Conservation (phyloP, 345 rosid species). For the Laguncularia racemosa region DNA sequence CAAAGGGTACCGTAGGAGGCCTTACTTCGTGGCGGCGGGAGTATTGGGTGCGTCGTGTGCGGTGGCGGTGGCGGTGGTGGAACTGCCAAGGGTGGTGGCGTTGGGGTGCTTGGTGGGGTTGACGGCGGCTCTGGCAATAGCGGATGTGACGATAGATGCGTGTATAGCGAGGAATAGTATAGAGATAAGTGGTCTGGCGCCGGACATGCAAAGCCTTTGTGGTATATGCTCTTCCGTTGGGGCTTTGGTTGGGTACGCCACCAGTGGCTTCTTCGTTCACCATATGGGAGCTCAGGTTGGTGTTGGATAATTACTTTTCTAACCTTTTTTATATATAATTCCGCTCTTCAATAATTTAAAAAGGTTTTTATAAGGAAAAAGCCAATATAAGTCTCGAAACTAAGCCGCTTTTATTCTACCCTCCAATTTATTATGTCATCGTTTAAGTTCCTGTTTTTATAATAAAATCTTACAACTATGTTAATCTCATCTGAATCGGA, state of each 20-base stretch:
- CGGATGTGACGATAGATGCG: slow-evolving; percentile 85
- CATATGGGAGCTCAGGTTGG: slow-evolving; percentile 68
- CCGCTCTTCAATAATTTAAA: too few relatives aligned
- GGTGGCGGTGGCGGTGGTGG: slow-evolving; percentile 32
- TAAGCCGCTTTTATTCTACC: too few relatives aligned
- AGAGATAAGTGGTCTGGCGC: slow-evolving; percentile 42
- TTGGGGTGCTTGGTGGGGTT: slow-evolving; percentile 59
- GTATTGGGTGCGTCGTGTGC: slow-evolving; percentile 51
- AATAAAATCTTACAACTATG: too few relatives aligned
- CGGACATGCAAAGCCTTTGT: slow-evolving; percentile 84
- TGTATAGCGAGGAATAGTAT: slow-evolving; percentile 76
- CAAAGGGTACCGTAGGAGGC: slow-evolving; percentile 59
- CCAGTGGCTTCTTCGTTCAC: slow-evolving; percentile 70
- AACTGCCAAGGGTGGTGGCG: slow-evolving; percentile 43
- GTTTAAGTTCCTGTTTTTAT: too few relatives aligned
- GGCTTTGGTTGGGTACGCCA: slow-evolving; percentile 55
- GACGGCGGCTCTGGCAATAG: slow-evolving; percentile 63
- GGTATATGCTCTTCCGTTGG: slow-evolving; percentile 78
- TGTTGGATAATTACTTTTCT: too few relatives aligned
- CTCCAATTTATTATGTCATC: too few relatives aligned
- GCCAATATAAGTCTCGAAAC: too few relatives aligned
- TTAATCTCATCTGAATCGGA: too few relatives aligned
- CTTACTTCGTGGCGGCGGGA: slow-evolving; percentile 65
- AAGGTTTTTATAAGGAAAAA: too few relatives aligned
- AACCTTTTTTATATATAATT: too few relatives aligned